Base-by-base conservation (phyloP, 371 early-diverging fungal genomes). In the Mortierella sp. region DNA sequence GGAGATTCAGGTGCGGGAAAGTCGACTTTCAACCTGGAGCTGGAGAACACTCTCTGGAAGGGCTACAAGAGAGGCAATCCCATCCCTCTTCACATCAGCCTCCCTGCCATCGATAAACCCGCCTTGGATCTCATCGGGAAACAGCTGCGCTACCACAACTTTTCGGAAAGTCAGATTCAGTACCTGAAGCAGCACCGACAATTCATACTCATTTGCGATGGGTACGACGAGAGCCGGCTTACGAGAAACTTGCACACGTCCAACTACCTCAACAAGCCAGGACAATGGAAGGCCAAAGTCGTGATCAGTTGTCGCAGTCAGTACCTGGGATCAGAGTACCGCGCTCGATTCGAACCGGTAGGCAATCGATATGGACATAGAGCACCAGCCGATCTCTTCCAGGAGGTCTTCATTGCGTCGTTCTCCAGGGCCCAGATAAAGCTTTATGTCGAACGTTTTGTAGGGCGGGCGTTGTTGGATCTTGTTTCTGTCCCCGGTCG, bases 401-500 rank as follows among this genome's bases (percentile, higher is more conserved):
- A 48, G 46, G 72, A 77, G 48, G 48, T 38, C 8, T 48, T 49
- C 41, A 71, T 77, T 6, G 44, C 72, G 12, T 49, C 72, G 21
- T 77, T 77, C 29, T 72, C 77, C 10, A 48, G 18, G 14, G n/a
- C 14, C 12, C 77, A 77, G 41, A 72, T 77, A 44, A n/a, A 77
- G 41, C 14, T 14, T 4, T 63, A 63, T 18, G 35, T 63, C 35
- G 21, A 63, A 3, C 7, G 49, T 3, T 77, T 72, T 38, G 43
- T 77, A 51, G 14, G 43, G 32, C 35, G 55, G 18, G 4, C 14
- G 49, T 49, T 49, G 49, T 49, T 18, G 49, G 49, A 49, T 49
- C 5, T 2, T 18, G 49, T 16, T 49, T 1, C 18, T 55, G 4
- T 16, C 41, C 5, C 27, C 10, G 29, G 51, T 10, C 7, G 11